Base-by-base conservation (phyloP, 208 protist species). In the Trypanosoma lewisi region DNA sequence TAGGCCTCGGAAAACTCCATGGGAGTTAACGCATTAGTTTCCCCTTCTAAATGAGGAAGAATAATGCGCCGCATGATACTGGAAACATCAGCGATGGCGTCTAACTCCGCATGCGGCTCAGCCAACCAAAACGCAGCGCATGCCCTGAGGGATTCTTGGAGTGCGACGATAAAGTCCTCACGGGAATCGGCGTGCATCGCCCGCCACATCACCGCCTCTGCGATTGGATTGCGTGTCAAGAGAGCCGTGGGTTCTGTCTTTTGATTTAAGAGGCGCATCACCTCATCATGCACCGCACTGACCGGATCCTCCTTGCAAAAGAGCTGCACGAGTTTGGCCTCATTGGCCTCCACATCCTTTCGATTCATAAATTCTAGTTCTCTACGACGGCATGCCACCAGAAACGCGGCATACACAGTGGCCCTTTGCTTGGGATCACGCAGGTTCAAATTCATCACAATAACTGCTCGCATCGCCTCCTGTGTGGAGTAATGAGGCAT, bases 141-240 rank as follows among this genome's bases (percentile, higher is more conserved):
- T 28, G 82, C 79, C 45, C 75, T 68, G 6, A 90, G 67, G 12
- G 81, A 74, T 16, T 70, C 49, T 19, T 57, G 59, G 27, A 87
- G 63, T 7, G 79, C 77, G 0, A 21, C 47, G 19, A 71, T 47
- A 74, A 78, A 77, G 59, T 83, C 87, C 1, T 74, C 69, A 17
- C 61, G 36, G 4, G 71, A 77, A 49, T 67, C 47, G 8, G 82
- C 78, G 63, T 89, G 82, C 87, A 93, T 93, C 6, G 87, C 83
- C 56, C 81, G 75, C 87, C 87, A 91, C 76, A 93, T 67, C 23
- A 93, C 61, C 23, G 63, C 39, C 72, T 93, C 87, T n/a, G 83
- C 78, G 21, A 73, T 21, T 12, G 63, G 60, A 57, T 89, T 85
- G 59, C 87, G 80, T 34, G 83, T 93, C 23, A 93, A 77, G 27